These are phyloP conservation scores for Colletotrichum sp. DNA, from an alignment of 2,329 filamentous ascomycete genomes.

Conservation along the genomic window DNA sequence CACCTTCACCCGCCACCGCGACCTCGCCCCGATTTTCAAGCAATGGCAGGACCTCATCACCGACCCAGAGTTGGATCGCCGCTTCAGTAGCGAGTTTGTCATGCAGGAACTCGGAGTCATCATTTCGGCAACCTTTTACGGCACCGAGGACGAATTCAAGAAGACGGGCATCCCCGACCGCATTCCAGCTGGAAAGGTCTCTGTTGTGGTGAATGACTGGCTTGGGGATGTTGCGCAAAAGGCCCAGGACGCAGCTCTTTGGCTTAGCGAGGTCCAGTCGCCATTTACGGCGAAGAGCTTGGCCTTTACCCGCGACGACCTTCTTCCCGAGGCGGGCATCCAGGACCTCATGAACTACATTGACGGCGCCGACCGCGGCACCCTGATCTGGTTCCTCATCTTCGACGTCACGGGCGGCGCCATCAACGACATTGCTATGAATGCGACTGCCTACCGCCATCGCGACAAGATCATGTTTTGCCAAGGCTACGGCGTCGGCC, in stretches of 20 bases:
- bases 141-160: conserved; percentile 59
- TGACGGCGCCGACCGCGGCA: conserved; percentile 52
- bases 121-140: conserved; percentile 67
- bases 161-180: conserved; percentile 51
- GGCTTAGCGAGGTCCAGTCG: conserved; percentile 48
- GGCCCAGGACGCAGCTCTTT: conserved; percentile 53
- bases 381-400: conserved; percentile 63
- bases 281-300: conserved; percentile 65
- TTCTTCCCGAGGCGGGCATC: conserved; percentile 50
- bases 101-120: conserved; percentile 57
- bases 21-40: conserved; percentile 55
- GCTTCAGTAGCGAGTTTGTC: conserved; percentile 63
- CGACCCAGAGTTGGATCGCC: conserved; percentile 59
- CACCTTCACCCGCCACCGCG: conserved; percentile 49
- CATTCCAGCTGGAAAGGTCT: conserved; percentile 46
- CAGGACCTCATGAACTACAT: conserved; percentile 59
- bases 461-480: conserved; percentile 69
- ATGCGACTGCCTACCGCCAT: conserved; percentile 67
- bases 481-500: conserved; percentile 63
- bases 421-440: conserved; percentile 56
- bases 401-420: conserved; percentile 68
- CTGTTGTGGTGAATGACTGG: conserved; percentile 64
- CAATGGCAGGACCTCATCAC: conserved; percentile 63
- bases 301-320: conserved; percentile 53
- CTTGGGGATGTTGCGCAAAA: conserved; percentile 60